Base-by-base conservation (phyloP, 169 alveolate species). In the Eimeria maxima region DNA sequence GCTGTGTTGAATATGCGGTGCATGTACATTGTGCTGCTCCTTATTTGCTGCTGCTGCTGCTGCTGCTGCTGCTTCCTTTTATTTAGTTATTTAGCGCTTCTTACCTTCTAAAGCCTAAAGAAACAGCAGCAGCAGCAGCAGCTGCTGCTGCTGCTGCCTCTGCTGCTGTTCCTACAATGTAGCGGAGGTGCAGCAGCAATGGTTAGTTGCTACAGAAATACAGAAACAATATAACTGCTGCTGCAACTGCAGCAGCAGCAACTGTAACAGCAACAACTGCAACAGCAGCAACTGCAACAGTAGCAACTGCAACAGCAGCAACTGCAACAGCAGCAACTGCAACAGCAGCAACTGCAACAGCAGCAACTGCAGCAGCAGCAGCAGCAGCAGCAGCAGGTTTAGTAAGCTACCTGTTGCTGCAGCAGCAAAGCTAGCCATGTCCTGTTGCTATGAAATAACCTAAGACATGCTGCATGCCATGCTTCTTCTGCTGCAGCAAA, bases 401-500 rank as follows among this genome's bases (percentile, higher is more conserved):
- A 29, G 22, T 14, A 67, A n/a, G 78, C 45, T n/a, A 50, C 45
- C 20, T 33, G 14, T 18, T 33, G 86, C 86, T 74, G 86, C 86
- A 74, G 86, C 86, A 74, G 86, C 86, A 44, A 44, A 38, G 22
- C 5, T 24, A 74, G 86, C 86, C 86, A 74, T 10, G 60, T 0
- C 53, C 45, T 24, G 69, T 44, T 45, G 1, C 42, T 44, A 42
- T 67, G 90, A 24, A 80, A 47, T 6, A 44, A 44, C 18, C 71
- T 55, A 22, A 44, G 24, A 44, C 90, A 80, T 10, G 65, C 90
- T 20, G 90, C 38, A 20, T 10, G 24, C 90, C 90, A 80, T 55
- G 90, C 57, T 38, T 14, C 47, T 44, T 74, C 86, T 74, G 47
- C 86, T 29, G 86, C 86, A 74, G 86, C 86, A 74, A 74, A 74